Base-by-base conservation (phyloP, 805 yeast genomes). In the Kuraishia floccosa region DNA sequence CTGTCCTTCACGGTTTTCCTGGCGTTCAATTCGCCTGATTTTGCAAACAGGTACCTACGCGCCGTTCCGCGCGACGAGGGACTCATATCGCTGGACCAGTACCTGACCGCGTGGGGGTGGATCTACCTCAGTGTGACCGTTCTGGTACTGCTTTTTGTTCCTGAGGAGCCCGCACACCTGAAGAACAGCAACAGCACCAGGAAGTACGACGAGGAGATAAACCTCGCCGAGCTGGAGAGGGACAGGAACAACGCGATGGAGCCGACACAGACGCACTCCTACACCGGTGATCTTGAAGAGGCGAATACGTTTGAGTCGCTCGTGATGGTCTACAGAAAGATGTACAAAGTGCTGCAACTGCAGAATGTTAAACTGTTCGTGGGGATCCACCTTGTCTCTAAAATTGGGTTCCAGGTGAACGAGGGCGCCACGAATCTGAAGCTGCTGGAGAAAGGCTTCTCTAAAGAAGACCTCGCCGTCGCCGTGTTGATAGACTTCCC, bases 401-500 rank as follows among this genome's bases (percentile, higher is more conserved):
- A 91, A 47, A 65, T 89, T 35, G 97, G 95, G 2, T 91, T 91
- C 53, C 96, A 87, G 49, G 94, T 87, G 18, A 91, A 87, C 46
- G 98, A 91, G 53, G 86, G 91, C 6, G 96, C 94, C 18, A 91
- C 97, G 1, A 89, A 89, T 48, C 66, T 91, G 42, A 91, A 89
- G 50, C 61, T 91, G 15, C 59, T 91, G 5, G 98, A 91, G 49
- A 79, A 78, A 45, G 98, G 98, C 0, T 73, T 91, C 27, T 75
- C 91, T 24, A 83, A 87, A 49, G 98, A 91, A 52, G 97, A 91
- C 49, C 59, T 91, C 24, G 93, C 97, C 1, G 71, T 91, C 14
- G 83, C 96, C 0, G 97, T 89, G 0, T 56, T 91, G 28, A 83
- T 91, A 30, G 96, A 91, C 51, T 91, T 91, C 54, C 98, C 98